Evolutionary conservation across 257 asterid genomes (phyloP), one percentile per base, ranked within the genome.

Genomic region (Solanum virginianum): DNA sequence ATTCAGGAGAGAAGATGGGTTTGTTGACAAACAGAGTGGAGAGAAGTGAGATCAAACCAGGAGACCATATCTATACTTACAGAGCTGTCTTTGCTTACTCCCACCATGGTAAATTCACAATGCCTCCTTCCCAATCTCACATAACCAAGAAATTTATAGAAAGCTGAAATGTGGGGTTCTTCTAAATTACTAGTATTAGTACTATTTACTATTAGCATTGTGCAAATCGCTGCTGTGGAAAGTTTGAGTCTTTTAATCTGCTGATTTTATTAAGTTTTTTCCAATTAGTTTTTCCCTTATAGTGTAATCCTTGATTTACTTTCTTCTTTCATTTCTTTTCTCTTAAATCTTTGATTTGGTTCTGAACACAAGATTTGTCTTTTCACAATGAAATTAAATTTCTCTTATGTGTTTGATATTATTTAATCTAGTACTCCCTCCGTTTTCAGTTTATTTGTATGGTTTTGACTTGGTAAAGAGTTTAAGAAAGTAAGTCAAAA

Each of bases 11-110:
- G n/a, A 62, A 86, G 41, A 95, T 95, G 98, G 98, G 98, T 75
- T 90, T 94, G 86, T 89, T 94, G 47, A 77, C 95, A 57, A 94
- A 94, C 91, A 91, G 96, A 88, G 98, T 92, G 87, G 94, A 91
- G 84, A 88, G 91, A 83, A 89, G 86, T 85, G 91, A 91, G 87
- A 91, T 95, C 87, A 94, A 89, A 82, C 86, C 97, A 43, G 98
- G 98, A 60, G 99, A 92, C 88, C 98, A 92, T 82, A 93, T 95
- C 93, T 95, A 93, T 87, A 93, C 95, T 80, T 95, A 95, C 88
- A 89, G 97, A 89, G 98, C 95, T 2, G 92, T 90, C 69, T 93
- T 93, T 86, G 94, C 94, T 32, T 92, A 92, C 84, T 92, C 97
- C 70, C 98, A 92, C 89, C 98, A 94, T 82, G 99, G 98, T 94